Percentiles rank a stretch among this genome's conserved stretches.
Evolutionary conservation across 106 monocot genomes (phyloP).

Genomic region (Triglochin maritima): DNA sequence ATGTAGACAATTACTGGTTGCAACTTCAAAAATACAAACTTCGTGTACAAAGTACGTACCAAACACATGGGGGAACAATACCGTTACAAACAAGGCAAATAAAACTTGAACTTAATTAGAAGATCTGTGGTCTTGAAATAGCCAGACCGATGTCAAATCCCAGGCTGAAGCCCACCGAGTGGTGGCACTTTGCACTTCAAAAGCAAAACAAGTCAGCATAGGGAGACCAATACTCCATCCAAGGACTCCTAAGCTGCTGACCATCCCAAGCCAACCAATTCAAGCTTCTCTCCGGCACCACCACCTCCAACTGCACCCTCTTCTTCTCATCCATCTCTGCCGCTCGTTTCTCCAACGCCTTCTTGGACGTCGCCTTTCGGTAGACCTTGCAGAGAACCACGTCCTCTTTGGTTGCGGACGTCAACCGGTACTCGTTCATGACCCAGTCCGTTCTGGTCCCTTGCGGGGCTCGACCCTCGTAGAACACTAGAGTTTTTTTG

Average conservation of each 20-base stretch:
- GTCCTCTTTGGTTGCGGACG: slow-evolving; percentile 30
- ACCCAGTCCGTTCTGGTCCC: slow-evolving; percentile 80
- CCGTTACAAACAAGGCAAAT: too few species aligned
- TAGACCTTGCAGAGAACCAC: slow-evolving; percentile 78
- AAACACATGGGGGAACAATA: too few species aligned
- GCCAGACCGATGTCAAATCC: too few species aligned
- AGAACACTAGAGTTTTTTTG: slow-evolving; percentile 88
- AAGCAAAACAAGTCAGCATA: slow-evolving; percentile 43
- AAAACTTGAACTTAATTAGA: too few species aligned
- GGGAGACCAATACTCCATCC: slow-evolving; percentile 51
- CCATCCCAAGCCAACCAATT: slow-evolving; percentile 58
- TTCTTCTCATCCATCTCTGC: slow-evolving; percentile 6
- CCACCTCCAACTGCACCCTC: slow-evolving; percentile 15
- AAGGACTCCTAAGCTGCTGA: slow-evolving; percentile 48
- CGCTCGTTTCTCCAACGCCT: slow-evolving; percentile 69
- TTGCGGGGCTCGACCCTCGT: slow-evolving; percentile 56
- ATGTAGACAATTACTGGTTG: too few species aligned
- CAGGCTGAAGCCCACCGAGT: too few species aligned
- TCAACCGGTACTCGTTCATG: slow-evolving; percentile 91
- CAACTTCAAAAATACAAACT: too few species aligned
- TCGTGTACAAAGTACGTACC: too few species aligned
- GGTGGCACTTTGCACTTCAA: slow-evolving; percentile 8
- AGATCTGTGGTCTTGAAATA: too few species aligned
- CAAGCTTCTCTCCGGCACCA: slow-evolving; percentile 20
- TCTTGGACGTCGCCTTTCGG: slow-evolving; percentile 57